Evolutionary conservation across 2,329 filamentous ascomycete genomes (phyloP), one percentile per base, ranked within the genome.

Genomic region (Teratosphaeria pseudoeucalypti): DNA sequence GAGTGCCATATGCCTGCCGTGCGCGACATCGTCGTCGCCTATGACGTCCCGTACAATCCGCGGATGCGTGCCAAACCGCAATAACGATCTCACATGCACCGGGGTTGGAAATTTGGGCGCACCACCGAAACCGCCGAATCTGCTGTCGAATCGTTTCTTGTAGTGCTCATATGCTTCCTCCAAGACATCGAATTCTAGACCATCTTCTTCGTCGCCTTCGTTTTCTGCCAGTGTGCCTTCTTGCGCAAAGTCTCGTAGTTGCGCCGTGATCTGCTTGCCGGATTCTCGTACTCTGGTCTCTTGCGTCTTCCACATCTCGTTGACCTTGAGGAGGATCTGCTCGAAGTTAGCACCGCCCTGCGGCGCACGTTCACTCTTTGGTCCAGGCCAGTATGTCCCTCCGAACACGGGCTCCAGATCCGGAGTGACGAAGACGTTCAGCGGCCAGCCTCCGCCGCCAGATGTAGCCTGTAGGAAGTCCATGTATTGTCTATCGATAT

Each of bases 401-500:
- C 94, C 94, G 74, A 96, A 97, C 10, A 99, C 88, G 0, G 94
- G 94, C 70, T 96, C 87, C 29, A 97, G 81, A 66, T 95, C 87
- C 0, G 94, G 91, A 0, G 94, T 99, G 34, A 97, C 81, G 72
- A 99, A 97, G n/a, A 96, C 86, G 70, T 96, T 97, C 62, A 97
- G 77, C 0, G 94, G 94, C 92, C 94, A 97, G 47, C 94, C 94
- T 10, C 91, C 92, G 1, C 84, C 87, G 23, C 89, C 91, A 60
- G 88, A 95, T 11, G 94, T 92, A 1, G 92, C 92, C 72, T 96
- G 91, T 49, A 96, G 87, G 73, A 96, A 99, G 77, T 96, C 96
- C 90, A 96, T 96, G 74, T 97, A 97, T 64, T 97, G 92, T 62
- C 89, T 86, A 71, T 99, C 94, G 64, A 97, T 85, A 71, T 97